Base-by-base conservation (phyloP, 2,329 filamentous ascomycete species). In the Zopfia rhizophila region DNA sequence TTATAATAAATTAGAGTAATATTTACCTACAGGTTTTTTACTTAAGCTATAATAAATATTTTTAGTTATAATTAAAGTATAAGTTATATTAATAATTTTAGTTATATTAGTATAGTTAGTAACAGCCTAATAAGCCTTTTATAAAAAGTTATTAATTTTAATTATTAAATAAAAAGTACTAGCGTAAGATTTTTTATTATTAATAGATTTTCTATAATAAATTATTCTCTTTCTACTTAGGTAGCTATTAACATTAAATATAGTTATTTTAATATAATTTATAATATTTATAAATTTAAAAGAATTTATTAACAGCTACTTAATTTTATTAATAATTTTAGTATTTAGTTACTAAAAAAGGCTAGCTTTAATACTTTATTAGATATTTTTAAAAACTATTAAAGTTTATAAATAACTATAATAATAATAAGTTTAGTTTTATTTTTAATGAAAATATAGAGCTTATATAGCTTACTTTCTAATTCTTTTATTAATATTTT, bases 71-170 rank as follows among this genome's bases (percentile, higher is more conserved):
- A 97, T 97, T 11, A 90, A 95, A 1, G 91, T 95, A 23, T 90
- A 91, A 0, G 91, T 96, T 10, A 89, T 84, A 68, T 97, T 92
- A 53, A 97, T 81, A 60, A 97, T 96, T 79, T 97, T 97, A 60
- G 92, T 91, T 48, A 97, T 92, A 64, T 97, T 97, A 23, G 92
- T 96, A 53, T 92, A 84, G 72, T 97, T 97, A 28, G 92, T 97
- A 75, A 97, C 92, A 7, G 90, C 91, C 92, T 92, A 97, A 60
- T 92, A 84, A 55, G 92, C 92, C 79, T 96, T 96, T 70, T 97
- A 92, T 31, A 92, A 92, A 73, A 96, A 96, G 74, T 97, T 92
- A 72, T 97, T 97, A 82, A 97, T 97, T 74, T 97, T 92, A 50
- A 97, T 78, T 3, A 91, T 96, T 18, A 92, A 91, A 71, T 97